Conservation (phyloP, 2,329 filamentous ascomycete species). For the Epichloe baconii region DNA sequence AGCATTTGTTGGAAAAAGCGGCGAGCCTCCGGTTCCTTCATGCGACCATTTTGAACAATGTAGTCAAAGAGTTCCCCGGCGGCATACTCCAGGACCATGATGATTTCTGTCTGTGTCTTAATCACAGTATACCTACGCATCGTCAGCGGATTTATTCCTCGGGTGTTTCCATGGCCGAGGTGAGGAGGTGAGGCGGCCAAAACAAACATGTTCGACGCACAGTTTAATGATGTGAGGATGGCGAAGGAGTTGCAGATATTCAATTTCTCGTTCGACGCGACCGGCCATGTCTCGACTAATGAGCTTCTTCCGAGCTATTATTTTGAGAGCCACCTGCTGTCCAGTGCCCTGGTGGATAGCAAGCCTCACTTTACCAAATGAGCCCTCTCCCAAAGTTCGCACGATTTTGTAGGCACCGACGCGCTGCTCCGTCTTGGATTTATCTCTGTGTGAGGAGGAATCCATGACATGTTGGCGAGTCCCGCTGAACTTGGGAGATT, state of each 20-base stretch:
- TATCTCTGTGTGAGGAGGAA: slow-evolving; percentile 23
- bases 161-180: not conserved
- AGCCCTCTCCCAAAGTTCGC: slow-evolving; percentile 86
- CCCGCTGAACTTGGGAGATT: slow-evolving; percentile 13
- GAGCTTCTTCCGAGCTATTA: slow-evolving; percentile 90
- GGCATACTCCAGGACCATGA: slow-evolving; percentile 98
- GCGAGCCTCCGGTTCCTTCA: slow-evolving; percentile 83
- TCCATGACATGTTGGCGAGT: slow-evolving; percentile 23
- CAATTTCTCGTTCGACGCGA: slow-evolving; percentile 92
- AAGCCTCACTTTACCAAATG: slow-evolving; percentile 97
- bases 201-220: slow-evolving; percentile 34
- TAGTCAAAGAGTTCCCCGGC: slow-evolving; percentile 96
- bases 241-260: slow-evolving; percentile 87
- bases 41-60: slow-evolving; percentile 84
- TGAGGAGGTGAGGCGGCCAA: not conserved
- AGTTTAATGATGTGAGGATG: slow-evolving; percentile 99
- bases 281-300: slow-evolving; percentile 97
- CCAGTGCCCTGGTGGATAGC: slow-evolving; percentile 84
- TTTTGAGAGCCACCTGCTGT: slow-evolving; percentile 94
- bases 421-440: slow-evolving; percentile 60
- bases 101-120: slow-evolving; percentile 85
- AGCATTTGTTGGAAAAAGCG: slow-evolving; percentile 99
- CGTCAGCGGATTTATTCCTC: not conserved
- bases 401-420: slow-evolving; percentile 87
- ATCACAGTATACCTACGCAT: slow-evolving; percentile 75